Conservation (phyloP, 1,139 yeast genomes). For the Arxiozyma heterogenica region DNA sequence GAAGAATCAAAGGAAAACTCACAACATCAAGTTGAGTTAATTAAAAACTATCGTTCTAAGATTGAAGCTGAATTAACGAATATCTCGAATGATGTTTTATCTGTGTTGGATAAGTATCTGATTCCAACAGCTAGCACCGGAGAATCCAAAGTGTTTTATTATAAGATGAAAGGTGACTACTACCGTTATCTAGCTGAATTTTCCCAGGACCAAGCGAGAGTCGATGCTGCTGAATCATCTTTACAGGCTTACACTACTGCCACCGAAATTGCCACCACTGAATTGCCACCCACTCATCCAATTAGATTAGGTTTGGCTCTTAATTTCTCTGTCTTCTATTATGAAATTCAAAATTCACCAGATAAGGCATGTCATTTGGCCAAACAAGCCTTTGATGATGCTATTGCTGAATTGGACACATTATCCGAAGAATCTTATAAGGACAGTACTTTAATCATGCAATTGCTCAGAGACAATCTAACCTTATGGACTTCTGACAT, state of each 20-base stretch:
- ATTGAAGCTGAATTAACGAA: constrained; percentile 88
- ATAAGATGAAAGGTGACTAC: constrained; percentile 99
- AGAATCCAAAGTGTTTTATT: constrained; percentile 95
- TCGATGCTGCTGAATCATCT: constrained; percentile 85
- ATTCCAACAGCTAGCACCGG: constrained; percentile 94
- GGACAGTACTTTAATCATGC: constrained; percentile 97
- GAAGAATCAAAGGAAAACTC: constrained; percentile 90
- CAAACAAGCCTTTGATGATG: constrained; percentile 97
- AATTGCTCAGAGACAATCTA: constrained; percentile 94
- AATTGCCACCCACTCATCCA: constrained; percentile 97
- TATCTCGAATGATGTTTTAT: constrained; percentile 88
- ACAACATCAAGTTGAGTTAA: constrained; percentile 66
- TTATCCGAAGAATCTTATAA: constrained; percentile 96
- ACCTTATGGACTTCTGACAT: constrained; percentile 97
- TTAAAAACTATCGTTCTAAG: constrained; percentile 90
- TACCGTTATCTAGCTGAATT: constrained; percentile 98
- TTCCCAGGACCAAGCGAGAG: constrained; percentile 83
- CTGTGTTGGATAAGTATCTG: constrained; percentile 79
- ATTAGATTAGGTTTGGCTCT: constrained; percentile 96
- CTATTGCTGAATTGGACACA: constrained; percentile 96
- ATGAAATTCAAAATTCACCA: constrained; percentile 95
- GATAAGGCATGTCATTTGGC: constrained; percentile 98
- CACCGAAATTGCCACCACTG: constrained; percentile 92
- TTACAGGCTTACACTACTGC: constrained; percentile 93
- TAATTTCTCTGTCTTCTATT: constrained; percentile 95